phyloP scores from a whole-genome alignment of 345 rosid species.

The Populus davidiana region DNA sequence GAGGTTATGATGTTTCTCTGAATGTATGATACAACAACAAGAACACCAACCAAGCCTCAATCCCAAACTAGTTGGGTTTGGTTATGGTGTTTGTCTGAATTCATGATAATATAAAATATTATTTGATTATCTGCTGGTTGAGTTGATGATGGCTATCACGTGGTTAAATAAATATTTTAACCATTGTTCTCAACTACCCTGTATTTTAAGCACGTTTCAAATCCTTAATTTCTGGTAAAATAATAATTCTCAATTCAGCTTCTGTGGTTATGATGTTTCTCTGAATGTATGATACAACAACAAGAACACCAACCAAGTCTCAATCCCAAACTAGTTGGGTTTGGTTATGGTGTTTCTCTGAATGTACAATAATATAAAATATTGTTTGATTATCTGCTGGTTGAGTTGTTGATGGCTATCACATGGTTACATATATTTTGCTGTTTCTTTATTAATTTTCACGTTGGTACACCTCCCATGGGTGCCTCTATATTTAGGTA shows the following conservation, averaged over 20 bases:
- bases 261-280: neutral
- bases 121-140: neutral
- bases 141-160: neutral
- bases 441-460: neutral
- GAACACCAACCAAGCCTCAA: neutral
- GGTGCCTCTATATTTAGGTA: constrained; percentile 48
- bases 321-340: neutral
- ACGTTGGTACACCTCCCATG: neutral
- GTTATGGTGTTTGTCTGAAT: neutral
- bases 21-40: neutral
- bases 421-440: neutral
- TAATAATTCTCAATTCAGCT: neutral
- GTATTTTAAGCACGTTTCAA: neutral
- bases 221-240: neutral
- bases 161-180: neutral
- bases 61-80: neutral
- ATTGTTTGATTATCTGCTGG: neutral
- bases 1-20: neutral
- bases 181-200: too few relatives aligned
- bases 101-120: neutral
- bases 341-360: neutral
- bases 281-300: neutral
- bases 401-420: neutral
- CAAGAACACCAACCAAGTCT: neutral
- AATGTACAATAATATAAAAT: neutral